A percentile compares a stretch with the other conserved stretches of the same genome.
Evolutionary conservation across 225 moss, liverwort and hornwort genomes (phyloP).

Genomic region (Takakia lepidozioides): DNA sequence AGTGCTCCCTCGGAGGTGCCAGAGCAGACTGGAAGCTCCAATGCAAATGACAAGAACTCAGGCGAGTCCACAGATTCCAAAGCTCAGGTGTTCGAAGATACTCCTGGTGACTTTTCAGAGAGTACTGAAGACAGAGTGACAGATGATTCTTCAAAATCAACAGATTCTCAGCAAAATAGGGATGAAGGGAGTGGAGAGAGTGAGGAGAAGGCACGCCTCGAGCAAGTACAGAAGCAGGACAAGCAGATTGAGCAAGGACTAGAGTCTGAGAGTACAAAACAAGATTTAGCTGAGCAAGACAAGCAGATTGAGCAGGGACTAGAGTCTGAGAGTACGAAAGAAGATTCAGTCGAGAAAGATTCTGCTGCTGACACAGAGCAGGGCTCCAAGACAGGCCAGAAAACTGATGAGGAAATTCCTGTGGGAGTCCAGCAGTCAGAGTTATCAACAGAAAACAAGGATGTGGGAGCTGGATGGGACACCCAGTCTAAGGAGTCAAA

Average conservation of each 20-base stretch:
- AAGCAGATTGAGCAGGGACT: not conserved
- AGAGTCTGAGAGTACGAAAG: too few species aligned
- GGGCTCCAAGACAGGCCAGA: too few species aligned
- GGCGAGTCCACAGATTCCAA: not conserved
- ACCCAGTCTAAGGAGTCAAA: slow-evolving; percentile 5
- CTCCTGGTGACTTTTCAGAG: too few species aligned
- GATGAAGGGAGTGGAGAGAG: not conserved
- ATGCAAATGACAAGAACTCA: not conserved
- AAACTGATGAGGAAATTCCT: not conserved
- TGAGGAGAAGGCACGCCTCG: not conserved
- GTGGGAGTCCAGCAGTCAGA: not conserved
- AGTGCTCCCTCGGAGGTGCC: slow-evolving; percentile 1
- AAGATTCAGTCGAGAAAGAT: too few species aligned
- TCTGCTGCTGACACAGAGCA: too few species aligned
- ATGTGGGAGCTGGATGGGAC: not conserved
- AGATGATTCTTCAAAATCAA: too few species aligned
- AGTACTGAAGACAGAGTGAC: too few species aligned
- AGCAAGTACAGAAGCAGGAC: not conserved
- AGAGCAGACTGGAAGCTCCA: not conserved
- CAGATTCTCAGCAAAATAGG: too few species aligned
- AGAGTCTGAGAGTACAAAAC: too few species aligned
- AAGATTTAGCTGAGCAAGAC: not conserved
- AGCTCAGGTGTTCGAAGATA: not conserved
- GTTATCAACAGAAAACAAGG: slow-evolving; percentile 2
- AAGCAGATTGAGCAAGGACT: too few species aligned